Conservation (phyloP, 306 rosid species). For the Vachellia pachyceras region DNA sequence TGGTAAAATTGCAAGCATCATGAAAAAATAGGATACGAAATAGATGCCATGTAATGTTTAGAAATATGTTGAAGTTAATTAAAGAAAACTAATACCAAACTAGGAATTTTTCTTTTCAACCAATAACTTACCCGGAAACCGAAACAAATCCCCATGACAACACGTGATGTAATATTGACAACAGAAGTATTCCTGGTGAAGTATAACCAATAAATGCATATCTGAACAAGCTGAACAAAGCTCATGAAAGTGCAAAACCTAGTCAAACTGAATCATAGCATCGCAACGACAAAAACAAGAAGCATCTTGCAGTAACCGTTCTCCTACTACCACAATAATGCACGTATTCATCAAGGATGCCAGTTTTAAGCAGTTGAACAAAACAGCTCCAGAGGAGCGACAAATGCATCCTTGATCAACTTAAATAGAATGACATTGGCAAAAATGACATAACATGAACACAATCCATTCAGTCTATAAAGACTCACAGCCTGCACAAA, state of each 20-base stretch:
- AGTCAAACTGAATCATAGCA: neutral
- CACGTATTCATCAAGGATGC: neutral
- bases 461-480: neutral
- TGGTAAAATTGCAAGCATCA: too few species aligned
- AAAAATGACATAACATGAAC: neutral
- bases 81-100: neutral
- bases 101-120: neutral
- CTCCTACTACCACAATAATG: neutral
- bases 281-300: neutral
- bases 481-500: neutral
- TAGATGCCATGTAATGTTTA: too few species aligned
- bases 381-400: neutral
- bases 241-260: neutral
- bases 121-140: neutral
- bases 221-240: neutral
- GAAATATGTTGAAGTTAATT: neutral
- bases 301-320: neutral
- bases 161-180: too few species aligned
- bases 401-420: conserved; percentile 16
- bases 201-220: neutral
- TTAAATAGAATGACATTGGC: neutral
- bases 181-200: neutral
- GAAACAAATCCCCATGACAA: neutral
- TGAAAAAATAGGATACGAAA: too few species aligned
- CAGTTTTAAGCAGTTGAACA: neutral